A percentile compares a stretch with the other conserved stretches of the same genome.
Conservation (phyloP, 768 basidiomycete genomes). For the Pleurotus eryngii region DNA sequence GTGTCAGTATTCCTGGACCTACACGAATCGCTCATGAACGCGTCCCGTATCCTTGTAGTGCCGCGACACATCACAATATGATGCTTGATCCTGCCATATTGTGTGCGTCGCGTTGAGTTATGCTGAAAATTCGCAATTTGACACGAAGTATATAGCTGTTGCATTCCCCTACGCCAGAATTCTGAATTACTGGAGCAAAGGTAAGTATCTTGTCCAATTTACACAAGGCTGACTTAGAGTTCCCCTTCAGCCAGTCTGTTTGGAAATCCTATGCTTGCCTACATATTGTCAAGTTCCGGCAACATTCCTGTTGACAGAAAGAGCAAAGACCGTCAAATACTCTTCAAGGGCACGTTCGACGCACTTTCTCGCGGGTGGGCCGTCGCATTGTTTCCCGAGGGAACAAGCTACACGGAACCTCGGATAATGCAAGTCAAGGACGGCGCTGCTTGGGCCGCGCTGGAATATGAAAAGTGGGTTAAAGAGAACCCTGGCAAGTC, state of each 20-base stretch:
- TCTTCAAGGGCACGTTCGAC: slow-evolving; percentile 89
- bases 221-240: background rate
- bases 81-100: slow-evolving; percentile 84
- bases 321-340: slow-evolving; percentile 83
- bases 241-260: slow-evolving; percentile 65
- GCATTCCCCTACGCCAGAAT: slow-evolving; percentile 80
- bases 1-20: slow-evolving; percentile 55
- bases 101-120: slow-evolving; percentile 47
- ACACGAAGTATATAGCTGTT: slow-evolving; percentile 47
- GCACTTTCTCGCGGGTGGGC: slow-evolving; percentile 75
- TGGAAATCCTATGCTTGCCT: slow-evolving; percentile 67
- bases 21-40: background rate
- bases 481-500: slow-evolving; percentile 49
- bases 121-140: slow-evolving; percentile 7
- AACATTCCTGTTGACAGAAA: slow-evolving; percentile 97
- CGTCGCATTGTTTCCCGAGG: slow-evolving; percentile 93
- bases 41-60: slow-evolving; percentile 35
- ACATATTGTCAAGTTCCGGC: slow-evolving; percentile 84
- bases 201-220: slow-evolving; percentile 30
- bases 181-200: slow-evolving; percentile 94
- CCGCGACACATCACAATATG: slow-evolving; percentile 93
- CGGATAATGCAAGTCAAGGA: slow-evolving; percentile 91
- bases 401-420: slow-evolving; percentile 91
- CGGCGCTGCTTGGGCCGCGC: slow-evolving; percentile 90
- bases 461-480: slow-evolving; percentile 87